Evolutionary conservation across 345 rosid species (phyloP), one percentile per base, ranked within the genome.

Genomic region (Pistacia integerrima): DNA sequence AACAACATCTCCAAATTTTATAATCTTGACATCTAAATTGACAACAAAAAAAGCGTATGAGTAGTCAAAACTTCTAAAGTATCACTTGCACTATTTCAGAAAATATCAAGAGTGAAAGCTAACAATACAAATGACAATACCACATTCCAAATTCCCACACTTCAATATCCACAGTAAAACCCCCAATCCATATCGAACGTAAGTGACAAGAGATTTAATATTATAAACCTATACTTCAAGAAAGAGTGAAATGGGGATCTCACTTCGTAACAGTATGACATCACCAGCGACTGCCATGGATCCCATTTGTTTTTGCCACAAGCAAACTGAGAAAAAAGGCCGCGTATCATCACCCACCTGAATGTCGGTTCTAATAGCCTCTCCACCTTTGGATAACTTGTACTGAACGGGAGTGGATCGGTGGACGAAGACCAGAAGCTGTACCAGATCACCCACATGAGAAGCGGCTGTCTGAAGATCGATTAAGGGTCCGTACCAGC

Each of bases 271-370:
- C 69, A 89, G 51, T 3, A 84, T 44, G 30, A 89, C 78, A 59
- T 87, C 85, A 14, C 90, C 88, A 12, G 90, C 65, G 57, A 64
- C 73, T 1, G 81, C 81, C 35, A 51, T 2, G 4, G 86, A 30
- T 11, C 81, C 77, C 82, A 86, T 75, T 48, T 81, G 84, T 79
- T 83, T 87, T 78, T 87, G 86, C 91, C 91, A 87, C 16, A 87
- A 64, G 55, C 85, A 75, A 57, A 90, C 84, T 2, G 82, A 69
- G 78, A 88, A 88, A 35, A 81, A 79, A 17, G 87, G 82, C 46
- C 74, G 77, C 73, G 90, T 84, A 67, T 90, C 88, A 63, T 90
- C 91, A 20, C 93, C 90, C 0, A 88, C 93, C 74, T 83, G 89
- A 60, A 89, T 79, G 73, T 89, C 93, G 0, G 86, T 89, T 84